A percentile compares a stretch with the other conserved stretches of the same genome.
Evolutionary conservation across 768 basidiomycete genomes (phyloP).

Genomic region (Boletellus ananas): DNA sequence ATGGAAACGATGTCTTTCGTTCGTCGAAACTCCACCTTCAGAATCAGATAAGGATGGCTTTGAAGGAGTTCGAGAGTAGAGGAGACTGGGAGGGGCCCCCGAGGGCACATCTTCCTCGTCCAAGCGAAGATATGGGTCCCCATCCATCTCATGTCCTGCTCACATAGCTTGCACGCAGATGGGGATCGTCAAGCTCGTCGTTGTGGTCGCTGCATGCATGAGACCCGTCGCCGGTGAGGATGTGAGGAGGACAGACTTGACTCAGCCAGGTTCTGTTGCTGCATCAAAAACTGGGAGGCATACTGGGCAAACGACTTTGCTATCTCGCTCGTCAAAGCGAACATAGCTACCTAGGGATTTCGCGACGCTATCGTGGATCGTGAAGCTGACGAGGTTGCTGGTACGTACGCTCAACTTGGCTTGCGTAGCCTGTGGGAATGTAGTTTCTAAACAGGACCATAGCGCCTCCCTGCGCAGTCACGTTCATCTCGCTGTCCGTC

Average conservation of each 20-base stretch:
- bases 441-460: conserved; percentile 9
- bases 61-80: too few species aligned
- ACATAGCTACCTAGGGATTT: conserved; percentile 7
- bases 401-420: conserved; percentile 17
- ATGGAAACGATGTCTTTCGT: too few species aligned
- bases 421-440: conserved; percentile 26
- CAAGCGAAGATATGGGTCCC: conserved; percentile 73
- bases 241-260: conserved; percentile 60
- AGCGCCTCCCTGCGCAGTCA: not conserved
- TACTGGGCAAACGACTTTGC: conserved; percentile 76
- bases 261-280: conserved; percentile 43
- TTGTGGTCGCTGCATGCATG: conserved; percentile 46
- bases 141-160: conserved; percentile 45
- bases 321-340: conserved; percentile 32
- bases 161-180: conserved; percentile 42
- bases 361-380: conserved; percentile 8
- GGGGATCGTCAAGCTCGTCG: conserved; percentile 67
- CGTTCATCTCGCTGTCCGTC: too few species aligned
- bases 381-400: conserved; percentile 12
- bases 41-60: too few species aligned
- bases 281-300: conserved; percentile 76
- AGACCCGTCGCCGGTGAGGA: conserved; percentile 69
- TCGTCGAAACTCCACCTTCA: too few species aligned
- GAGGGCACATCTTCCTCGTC: conserved; percentile 59
- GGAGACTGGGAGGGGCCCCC: conserved; percentile 35